Evolutionary conservation across 2,329 filamentous ascomycete genomes (phyloP).

Genomic region (Stachybotrys elegans): DNA sequence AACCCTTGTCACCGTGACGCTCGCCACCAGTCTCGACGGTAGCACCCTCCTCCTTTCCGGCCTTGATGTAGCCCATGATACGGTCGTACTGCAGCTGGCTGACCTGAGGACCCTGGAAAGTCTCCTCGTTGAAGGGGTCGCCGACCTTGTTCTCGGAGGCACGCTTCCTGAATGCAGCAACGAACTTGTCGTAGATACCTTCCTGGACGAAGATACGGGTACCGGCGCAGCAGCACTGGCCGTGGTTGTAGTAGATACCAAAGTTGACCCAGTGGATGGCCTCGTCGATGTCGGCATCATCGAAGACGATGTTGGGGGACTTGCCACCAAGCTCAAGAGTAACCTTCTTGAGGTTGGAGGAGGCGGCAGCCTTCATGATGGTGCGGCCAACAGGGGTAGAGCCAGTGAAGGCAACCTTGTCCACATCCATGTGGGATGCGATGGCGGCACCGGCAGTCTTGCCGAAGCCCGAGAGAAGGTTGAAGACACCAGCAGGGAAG

Average conservation of each 20-base stretch:
- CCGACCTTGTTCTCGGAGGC: slow-evolving; percentile 72
- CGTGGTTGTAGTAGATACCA: slow-evolving; percentile 62
- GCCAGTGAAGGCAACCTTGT: slow-evolving; percentile 81
- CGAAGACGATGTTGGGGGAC: slow-evolving; percentile 75
- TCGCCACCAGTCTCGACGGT: slow-evolving; percentile 51
- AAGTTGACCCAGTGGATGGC: slow-evolving; percentile 76
- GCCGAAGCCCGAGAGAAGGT: slow-evolving; percentile 74
- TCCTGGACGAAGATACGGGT: slow-evolving; percentile 85
- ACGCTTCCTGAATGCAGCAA: slow-evolving; percentile 73
- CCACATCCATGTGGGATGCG: slow-evolving; percentile 70
- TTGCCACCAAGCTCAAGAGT: slow-evolving; percentile 77
- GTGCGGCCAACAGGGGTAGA: slow-evolving; percentile 67
- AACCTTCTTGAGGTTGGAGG: slow-evolving; percentile 77
- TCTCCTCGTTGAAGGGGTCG: slow-evolving; percentile 72
- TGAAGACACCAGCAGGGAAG: slow-evolving; percentile 73
- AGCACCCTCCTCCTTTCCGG: slow-evolving; percentile 55
- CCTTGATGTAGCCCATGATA: slow-evolving; percentile 78
- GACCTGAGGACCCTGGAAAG: slow-evolving; percentile 86
- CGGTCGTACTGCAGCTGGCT: slow-evolving; percentile 82
- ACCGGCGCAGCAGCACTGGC: slow-evolving; percentile 67
- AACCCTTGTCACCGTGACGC: slow-evolving; percentile 67
- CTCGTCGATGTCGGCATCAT: slow-evolving; percentile 72
- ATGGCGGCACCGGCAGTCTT: slow-evolving; percentile 73
- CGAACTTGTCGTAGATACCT: slow-evolving; percentile 81
- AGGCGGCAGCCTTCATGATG: slow-evolving; percentile 76